These are phyloP conservation scores for Pythium vanterpoolii DNA, from an alignment of 352 stramenopile species.

Conservation along the genomic window DNA sequence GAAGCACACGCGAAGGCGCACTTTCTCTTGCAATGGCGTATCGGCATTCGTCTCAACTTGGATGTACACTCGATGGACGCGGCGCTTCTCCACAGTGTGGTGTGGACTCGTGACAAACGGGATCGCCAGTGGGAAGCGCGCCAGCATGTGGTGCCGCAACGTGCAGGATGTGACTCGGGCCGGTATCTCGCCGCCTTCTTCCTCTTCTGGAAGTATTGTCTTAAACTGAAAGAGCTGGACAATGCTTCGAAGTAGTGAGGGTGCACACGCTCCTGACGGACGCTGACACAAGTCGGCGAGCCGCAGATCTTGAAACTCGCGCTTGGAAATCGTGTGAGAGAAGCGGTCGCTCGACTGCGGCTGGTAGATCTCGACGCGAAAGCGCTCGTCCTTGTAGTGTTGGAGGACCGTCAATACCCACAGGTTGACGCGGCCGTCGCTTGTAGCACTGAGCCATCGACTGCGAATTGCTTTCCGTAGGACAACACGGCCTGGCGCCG, in stretches of 20 bases:
- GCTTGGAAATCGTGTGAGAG: conserved; percentile 11
- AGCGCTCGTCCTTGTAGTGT: conserved; percentile 19
- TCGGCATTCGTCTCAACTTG: conserved; percentile 45
- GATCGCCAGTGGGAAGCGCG: conserved; percentile 43
- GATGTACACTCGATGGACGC: conserved; percentile 43
- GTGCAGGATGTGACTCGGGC: conserved; percentile 9
- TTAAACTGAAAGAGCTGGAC: conserved; percentile 32
- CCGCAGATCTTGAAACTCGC: conserved; percentile 31
- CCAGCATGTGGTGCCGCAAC: conserved; percentile 23
- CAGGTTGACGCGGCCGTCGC: neutral
- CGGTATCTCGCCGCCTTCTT: neutral
- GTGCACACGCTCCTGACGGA: neutral
- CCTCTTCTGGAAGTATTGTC: conserved; percentile 16
- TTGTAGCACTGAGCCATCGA: conserved; percentile 10
- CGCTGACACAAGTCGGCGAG: conserved; percentile 17
- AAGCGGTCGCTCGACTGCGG: conserved; percentile 30
- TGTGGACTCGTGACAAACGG: conserved; percentile 33
- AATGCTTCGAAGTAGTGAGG: conserved; percentile 3
- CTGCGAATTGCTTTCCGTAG: conserved; percentile 35
- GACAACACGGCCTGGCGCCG: conserved; percentile 27
- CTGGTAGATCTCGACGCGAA: conserved; percentile 37
- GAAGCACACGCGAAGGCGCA: conserved; percentile 33
- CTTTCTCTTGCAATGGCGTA: neutral
- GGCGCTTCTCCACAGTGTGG: conserved; percentile 35
- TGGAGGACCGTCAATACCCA: conserved; percentile 38